These are phyloP conservation scores for Suzukiozyma palmioleophila DNA, from an alignment of 1,139 yeast genomes.

Conservation along the genomic window DNA sequence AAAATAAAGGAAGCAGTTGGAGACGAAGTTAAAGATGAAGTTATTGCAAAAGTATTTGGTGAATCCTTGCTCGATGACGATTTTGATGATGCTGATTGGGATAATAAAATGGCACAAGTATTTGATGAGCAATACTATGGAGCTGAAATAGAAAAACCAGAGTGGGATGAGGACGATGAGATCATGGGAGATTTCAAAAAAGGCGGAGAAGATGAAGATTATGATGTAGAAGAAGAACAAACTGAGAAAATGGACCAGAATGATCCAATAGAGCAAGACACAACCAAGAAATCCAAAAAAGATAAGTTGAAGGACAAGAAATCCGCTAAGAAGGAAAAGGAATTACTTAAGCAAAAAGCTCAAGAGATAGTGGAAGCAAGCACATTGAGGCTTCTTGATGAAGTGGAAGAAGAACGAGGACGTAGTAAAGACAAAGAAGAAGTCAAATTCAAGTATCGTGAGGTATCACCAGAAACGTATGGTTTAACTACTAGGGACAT, in stretches of 20 bases:
- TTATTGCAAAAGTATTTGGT: conserved; percentile 62
- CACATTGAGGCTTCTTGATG: conserved; percentile 46
- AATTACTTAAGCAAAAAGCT: conserved; percentile 60
- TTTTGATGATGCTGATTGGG: conserved; percentile 92
- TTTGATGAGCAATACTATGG: conserved; percentile 80
- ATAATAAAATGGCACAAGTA: conserved; percentile 74
- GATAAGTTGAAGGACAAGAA: conserved; percentile 52
- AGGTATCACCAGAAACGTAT: conserved; percentile 91
- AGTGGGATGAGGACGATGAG: conserved; percentile 33
- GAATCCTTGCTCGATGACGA: conserved; percentile 78
- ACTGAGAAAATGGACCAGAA: conserved; percentile 34
- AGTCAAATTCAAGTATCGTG: conserved; percentile 75
- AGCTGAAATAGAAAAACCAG: conserved; percentile 45
- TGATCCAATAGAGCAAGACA: conserved; percentile 18
- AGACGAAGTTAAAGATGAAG: conserved; percentile 61
- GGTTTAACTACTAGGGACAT: conserved; percentile 88
- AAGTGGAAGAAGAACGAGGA: conserved; percentile 61
- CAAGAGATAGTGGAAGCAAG: conserved; percentile 59
- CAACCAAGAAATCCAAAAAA: conserved; percentile 42
- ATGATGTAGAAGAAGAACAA: conserved; percentile 28
- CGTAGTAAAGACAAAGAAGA: conserved; percentile 41
- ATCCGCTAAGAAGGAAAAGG: conserved; percentile 59
- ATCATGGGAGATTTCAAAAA: conserved; percentile 21
- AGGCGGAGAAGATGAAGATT: conserved; percentile 15
- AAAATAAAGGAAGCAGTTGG: conserved; percentile 84